Conservation (phyloP, 257 asterid genomes). For the Solanum microdontum region DNA sequence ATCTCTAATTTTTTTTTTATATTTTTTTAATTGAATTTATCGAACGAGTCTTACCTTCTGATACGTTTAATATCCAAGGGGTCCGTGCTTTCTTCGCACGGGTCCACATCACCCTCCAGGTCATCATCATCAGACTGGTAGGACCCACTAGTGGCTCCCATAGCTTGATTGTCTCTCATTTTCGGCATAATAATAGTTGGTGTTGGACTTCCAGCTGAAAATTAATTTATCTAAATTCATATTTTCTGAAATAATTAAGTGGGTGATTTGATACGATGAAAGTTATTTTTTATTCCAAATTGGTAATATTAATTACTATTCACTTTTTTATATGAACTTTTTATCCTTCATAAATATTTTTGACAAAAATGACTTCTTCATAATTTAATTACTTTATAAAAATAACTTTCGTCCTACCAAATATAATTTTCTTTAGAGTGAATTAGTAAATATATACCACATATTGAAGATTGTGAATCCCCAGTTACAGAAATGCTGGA, state of each 20-base stretch:
- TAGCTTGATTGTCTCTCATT: constrained; percentile 22
- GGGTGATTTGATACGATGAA: not conserved
- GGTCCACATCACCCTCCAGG: constrained; percentile 50
- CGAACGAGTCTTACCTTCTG: constrained; percentile 23
- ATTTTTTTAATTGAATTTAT: no score
- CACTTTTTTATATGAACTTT: not conserved
- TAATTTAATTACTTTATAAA: not conserved
- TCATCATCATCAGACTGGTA: constrained; percentile 72
- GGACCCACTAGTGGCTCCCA: constrained; percentile 59
- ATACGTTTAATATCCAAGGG: constrained; percentile 38
- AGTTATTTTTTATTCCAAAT: not conserved
- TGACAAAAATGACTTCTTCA: not conserved
- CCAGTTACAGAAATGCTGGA: constrained; percentile 27
- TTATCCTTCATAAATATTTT: not conserved
- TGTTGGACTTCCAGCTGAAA: constrained; percentile 58
- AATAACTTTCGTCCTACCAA: not conserved
- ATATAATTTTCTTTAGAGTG: not conserved
- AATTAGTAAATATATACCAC: constrained; percentile 25
- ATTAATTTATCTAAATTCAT: not conserved
- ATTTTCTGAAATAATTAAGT: not conserved
- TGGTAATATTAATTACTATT: not conserved
- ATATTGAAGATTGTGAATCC: constrained; percentile 61
- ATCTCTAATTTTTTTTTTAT: no score
- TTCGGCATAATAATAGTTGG: constrained; percentile 39
- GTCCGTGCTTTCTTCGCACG: constrained; percentile 52